Evolutionary conservation across 139 green algal species (phyloP), one percentile per base, ranked within the genome.

Genomic region (Axilococcus clingmanii): DNA sequence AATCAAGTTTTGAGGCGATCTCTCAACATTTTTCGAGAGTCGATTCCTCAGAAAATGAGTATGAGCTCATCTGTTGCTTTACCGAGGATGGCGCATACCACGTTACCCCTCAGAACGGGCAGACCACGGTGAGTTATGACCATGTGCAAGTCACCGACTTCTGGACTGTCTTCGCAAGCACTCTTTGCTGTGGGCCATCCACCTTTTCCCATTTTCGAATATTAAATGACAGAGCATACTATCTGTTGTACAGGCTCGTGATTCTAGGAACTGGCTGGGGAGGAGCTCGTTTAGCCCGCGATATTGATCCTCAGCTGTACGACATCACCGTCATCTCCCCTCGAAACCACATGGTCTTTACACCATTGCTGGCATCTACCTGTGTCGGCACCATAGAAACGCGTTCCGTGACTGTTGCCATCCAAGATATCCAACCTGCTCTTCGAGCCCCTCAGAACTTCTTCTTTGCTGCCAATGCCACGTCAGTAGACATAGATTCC

Each of bases 291-390:
- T 41, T 94, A 28, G 38, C 61, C 4, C 65, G 61, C 5, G 81
- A 93, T 54, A 78, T 94, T 8, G 70, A 93, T 44, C 62, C 63
- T 4, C 65, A 72, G 2, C 51, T 73, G 11, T 87, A 78, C 47
- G 82, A 94, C 54, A 51, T 94, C 17, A 93, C 85, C 14, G 78
- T 87, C 6, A 48, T 93, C 0, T 79, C 59, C 2, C 73, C 73
- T 0, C 61, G 79, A 4, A 96, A 94, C 69, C 96, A 95, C 78
- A 96, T 97, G 61, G 72, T 97, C 19, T 95, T 95, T 78, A 97
- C 89, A n/a, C 89, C 90, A 11, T 78, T 97, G 42, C 76, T 97
- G 55, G 89, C 89, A 2, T 79, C 84, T 8, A 82, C 88, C 23
- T 77, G 78, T 4, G 83, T 78, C 1, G 89, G 89, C 6, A 91